Percentiles rank a stretch among this genome's conserved stretches.
phyloP scores from a whole-genome alignment of 2,329 filamentous ascomycete genomes.

The Neofusicoccum umdonicola region DNA sequence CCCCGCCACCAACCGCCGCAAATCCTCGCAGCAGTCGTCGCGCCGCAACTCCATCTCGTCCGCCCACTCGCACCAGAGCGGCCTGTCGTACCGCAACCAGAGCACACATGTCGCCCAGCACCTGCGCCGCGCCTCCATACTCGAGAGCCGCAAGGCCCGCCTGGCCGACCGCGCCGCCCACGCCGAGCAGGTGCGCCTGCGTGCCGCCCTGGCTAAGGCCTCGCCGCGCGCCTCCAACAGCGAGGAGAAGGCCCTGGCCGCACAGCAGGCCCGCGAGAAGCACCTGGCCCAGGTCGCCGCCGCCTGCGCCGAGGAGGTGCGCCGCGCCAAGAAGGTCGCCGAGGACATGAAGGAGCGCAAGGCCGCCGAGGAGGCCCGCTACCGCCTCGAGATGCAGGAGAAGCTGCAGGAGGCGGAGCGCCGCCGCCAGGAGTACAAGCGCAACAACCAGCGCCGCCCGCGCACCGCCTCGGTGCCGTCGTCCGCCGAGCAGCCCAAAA shows the following conservation, averaged over 20 bases:
- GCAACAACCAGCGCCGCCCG: slow-evolving; percentile 54
- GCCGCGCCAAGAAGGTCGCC: slow-evolving; percentile 77
- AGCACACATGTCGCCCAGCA: slow-evolving; percentile 78
- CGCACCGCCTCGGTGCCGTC: slow-evolving; percentile 53
- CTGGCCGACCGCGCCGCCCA: slow-evolving; percentile 78
- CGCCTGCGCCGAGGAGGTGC: slow-evolving; percentile 77
- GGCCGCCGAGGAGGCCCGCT: slow-evolving; percentile 67
- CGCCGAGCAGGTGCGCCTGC: slow-evolving; percentile 76
- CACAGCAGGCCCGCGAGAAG: slow-evolving; percentile 73
- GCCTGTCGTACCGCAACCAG: slow-evolving; percentile 56
- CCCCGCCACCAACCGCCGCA: slow-evolving; percentile 64
- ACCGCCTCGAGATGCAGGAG: slow-evolving; percentile 75
- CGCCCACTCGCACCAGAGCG: slow-evolving; percentile 67
- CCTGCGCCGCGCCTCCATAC: slow-evolving; percentile 73
- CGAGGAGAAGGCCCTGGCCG: slow-evolving; percentile 74
- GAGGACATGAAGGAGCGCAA: slow-evolving; percentile 79
- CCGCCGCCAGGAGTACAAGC: slow-evolving; percentile 58
- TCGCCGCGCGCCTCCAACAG: slow-evolving; percentile 64
- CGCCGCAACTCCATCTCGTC: slow-evolving; percentile 79
- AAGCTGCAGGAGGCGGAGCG: slow-evolving; percentile 74
- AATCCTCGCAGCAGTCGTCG: slow-evolving; percentile 69
- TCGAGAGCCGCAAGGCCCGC: slow-evolving; percentile 76
- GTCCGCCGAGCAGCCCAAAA: slow-evolving; percentile 41
- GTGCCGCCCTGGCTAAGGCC: slow-evolving; percentile 72
- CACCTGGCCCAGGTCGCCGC: slow-evolving; percentile 80